These are phyloP conservation scores for Quercus mongolica DNA, from an alignment of 306 rosid species.

Conservation along the genomic window DNA sequence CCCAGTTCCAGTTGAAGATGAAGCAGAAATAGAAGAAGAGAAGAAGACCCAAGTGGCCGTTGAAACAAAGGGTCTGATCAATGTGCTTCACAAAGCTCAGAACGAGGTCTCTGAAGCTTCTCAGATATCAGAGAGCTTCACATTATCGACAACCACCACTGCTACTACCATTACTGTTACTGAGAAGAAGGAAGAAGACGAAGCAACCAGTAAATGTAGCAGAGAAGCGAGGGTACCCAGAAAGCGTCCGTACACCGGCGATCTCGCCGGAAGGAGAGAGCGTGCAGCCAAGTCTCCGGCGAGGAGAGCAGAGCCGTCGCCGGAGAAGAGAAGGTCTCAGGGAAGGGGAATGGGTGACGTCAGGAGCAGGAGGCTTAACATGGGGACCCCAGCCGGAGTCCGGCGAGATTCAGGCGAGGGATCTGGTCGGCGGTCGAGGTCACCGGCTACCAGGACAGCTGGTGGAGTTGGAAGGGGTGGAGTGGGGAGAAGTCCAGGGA, in stretches of 20 bases:
- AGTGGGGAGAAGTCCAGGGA: slow-evolving; percentile 27
- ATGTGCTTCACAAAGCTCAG: slow-evolving; percentile 14
- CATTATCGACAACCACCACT: slow-evolving; percentile 54
- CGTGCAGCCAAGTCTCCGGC: slow-evolving; percentile 36
- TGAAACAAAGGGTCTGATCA: neutral
- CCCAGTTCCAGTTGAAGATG: neutral
- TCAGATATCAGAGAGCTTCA: slow-evolving; percentile 44
- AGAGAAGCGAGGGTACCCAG: slow-evolving; percentile 37
- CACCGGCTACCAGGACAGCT: slow-evolving; percentile 48
- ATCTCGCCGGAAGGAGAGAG: slow-evolving; percentile 31
- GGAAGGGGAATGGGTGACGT: slow-evolving; percentile 37
- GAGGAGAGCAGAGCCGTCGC: slow-evolving; percentile 33
- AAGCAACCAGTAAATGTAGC: slow-evolving; percentile 59
- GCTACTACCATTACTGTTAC: slow-evolving; percentile 52
- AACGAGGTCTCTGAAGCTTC: slow-evolving; percentile 38
- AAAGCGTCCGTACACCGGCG: slow-evolving; percentile 50
- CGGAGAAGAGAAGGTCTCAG: slow-evolving; percentile 38
- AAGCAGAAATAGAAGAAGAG: neutral
- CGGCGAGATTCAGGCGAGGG: slow-evolving; percentile 40
- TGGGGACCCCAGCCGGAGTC: slow-evolving; percentile 19
- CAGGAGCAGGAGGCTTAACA: slow-evolving; percentile 35
- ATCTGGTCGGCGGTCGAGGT: slow-evolving; percentile 46
- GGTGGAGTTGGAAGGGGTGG: slow-evolving; percentile 34
- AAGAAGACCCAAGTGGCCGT: slow-evolving; percentile 29
- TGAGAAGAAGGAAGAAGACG: slow-evolving; percentile 63